Conservation (phyloP, 2,329 filamentous ascomycete species). For the Pseudofabraea citricarpa region DNA sequence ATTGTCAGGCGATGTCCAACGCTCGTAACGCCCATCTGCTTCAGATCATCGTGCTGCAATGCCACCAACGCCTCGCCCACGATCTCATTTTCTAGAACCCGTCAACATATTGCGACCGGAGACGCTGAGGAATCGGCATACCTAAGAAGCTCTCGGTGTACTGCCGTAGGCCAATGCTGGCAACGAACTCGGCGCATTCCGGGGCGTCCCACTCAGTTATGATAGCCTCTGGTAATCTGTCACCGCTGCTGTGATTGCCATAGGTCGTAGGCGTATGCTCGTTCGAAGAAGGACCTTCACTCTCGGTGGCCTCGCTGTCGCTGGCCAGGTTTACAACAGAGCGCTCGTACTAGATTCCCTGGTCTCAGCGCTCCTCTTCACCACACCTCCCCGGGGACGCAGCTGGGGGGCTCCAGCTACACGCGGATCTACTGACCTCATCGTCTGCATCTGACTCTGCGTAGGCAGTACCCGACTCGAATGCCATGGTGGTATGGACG, state of each 20-base stretch:
- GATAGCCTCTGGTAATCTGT: constrained; percentile 66
- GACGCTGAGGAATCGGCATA: constrained; percentile 38
- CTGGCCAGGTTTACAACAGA: constrained; percentile 58
- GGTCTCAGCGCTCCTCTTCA: too few relatives aligned
- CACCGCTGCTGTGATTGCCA: constrained; percentile 59
- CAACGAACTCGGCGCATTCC: constrained; percentile 86
- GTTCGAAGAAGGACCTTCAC: constrained; percentile 57
- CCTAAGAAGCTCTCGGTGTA: constrained; percentile 81
- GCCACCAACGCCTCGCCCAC: constrained; percentile 87
- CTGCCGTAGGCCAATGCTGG: constrained; percentile 72
- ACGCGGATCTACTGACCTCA: constrained; percentile 35
- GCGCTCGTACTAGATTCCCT: constrained; percentile 54
- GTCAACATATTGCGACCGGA: constrained; percentile 18
- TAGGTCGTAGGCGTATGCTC: constrained; percentile 80
- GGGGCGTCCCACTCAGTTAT: constrained; percentile 79
- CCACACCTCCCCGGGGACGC: neutral
- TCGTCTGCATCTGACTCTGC: constrained; percentile 79
- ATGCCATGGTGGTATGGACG: constrained; percentile 37
- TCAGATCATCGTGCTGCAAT: constrained; percentile 86
- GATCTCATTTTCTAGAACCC: constrained; percentile 77
- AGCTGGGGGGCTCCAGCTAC: neutral
- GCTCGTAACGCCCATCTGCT: constrained; percentile 89
- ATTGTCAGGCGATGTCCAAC: constrained; percentile 94
- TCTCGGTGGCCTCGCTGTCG: constrained; percentile 67
- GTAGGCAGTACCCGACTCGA: constrained; percentile 64